Evolutionary conservation across 148 eudicot species (phyloP).

Genomic region (Rhododendron vialii): DNA sequence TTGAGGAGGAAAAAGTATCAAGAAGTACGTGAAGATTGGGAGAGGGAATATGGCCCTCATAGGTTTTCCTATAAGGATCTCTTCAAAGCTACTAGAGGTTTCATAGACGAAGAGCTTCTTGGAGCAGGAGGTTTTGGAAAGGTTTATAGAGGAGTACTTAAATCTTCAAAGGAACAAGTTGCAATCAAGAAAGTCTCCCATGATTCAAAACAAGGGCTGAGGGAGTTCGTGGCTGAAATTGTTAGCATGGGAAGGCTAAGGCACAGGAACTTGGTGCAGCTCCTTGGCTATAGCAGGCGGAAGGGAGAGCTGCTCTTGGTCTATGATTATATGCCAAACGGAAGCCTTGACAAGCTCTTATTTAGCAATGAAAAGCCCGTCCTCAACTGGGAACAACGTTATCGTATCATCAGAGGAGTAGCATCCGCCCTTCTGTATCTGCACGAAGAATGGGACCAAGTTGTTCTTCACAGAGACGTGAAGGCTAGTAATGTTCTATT

Average conservation of each 20-base stretch:
- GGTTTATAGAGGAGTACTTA: constrained; percentile 39
- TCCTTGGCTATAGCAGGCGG: constrained; percentile 38
- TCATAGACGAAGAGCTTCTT: constrained; percentile 24
- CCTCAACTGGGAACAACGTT: constrained; percentile 25
- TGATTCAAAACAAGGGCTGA: constrained; percentile 41
- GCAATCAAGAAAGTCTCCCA: constrained; percentile 38
- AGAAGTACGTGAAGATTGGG: constrained; percentile 9
- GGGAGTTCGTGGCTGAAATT: constrained; percentile 35
- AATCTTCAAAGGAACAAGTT: constrained; percentile 15
- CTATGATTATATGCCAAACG: constrained; percentile 27
- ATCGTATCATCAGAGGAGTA: constrained; percentile 32
- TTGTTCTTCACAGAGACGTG: constrained; percentile 41
- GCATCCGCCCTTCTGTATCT: constrained; percentile 43
- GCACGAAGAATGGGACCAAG: constrained; percentile 50
- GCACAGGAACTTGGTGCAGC: constrained; percentile 41
- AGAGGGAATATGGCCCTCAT: constrained; percentile 12
- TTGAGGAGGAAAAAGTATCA: background rate
- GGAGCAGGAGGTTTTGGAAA: constrained; percentile 48
- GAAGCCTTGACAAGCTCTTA: constrained; percentile 41
- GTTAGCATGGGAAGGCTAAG: constrained; percentile 40
- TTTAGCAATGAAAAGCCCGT: constrained; percentile 6
- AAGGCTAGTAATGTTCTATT: constrained; percentile 45
- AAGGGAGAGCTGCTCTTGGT: background rate
- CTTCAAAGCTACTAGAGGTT: constrained; percentile 35
- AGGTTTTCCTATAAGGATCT: constrained; percentile 34